Evolutionary conservation across 345 rosid genomes (phyloP).

Genomic region (Odontarrhena argentea): DNA sequence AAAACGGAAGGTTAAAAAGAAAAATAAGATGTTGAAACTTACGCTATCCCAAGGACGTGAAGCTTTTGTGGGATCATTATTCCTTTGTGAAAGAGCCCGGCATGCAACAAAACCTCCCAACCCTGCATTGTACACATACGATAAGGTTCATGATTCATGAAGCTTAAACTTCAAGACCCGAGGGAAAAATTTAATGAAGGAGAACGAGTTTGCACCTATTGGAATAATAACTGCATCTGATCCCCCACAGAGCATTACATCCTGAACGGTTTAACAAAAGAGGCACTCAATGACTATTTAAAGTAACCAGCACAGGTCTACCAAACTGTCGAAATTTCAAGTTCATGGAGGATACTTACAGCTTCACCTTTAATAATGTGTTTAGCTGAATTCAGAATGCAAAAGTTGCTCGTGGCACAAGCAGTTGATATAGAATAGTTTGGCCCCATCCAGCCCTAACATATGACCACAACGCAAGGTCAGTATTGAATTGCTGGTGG

Average conservation of each 20-base stretch:
- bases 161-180: slow-evolving; percentile 20
- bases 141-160: slow-evolving; percentile 9
- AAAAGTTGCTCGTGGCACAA: slow-evolving; percentile 95
- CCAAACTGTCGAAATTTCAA: slow-evolving; percentile 24
- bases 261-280: slow-evolving; percentile 48
- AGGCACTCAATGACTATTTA: slow-evolving; percentile 1
- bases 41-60: slow-evolving; percentile 98
- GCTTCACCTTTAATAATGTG: slow-evolving; percentile 96
- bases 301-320: slow-evolving; percentile 20
- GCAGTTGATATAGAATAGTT: slow-evolving; percentile 96
- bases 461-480: slow-evolving; percentile 29
- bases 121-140: slow-evolving; percentile 54
- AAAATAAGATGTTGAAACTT: slow-evolving; percentile 30
- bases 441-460: slow-evolving; percentile 99
- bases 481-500: slow-evolving; percentile 3
- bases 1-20: slow-evolving; percentile 13
- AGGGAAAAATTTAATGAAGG: slow-evolving; percentile 8
- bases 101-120: slow-evolving; percentile 97
- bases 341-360: slow-evolving; percentile 56
- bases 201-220: slow-evolving; percentile 59
- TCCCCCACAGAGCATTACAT: slow-evolving; percentile 97
- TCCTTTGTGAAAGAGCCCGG: slow-evolving; percentile 89
- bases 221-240: slow-evolving; percentile 91
- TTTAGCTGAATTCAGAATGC: slow-evolving; percentile 89
- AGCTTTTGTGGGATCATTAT: slow-evolving; percentile 85